Evolutionary conservation across 257 asterid genomes (phyloP).

Genomic region (Eustoma russellianum): DNA sequence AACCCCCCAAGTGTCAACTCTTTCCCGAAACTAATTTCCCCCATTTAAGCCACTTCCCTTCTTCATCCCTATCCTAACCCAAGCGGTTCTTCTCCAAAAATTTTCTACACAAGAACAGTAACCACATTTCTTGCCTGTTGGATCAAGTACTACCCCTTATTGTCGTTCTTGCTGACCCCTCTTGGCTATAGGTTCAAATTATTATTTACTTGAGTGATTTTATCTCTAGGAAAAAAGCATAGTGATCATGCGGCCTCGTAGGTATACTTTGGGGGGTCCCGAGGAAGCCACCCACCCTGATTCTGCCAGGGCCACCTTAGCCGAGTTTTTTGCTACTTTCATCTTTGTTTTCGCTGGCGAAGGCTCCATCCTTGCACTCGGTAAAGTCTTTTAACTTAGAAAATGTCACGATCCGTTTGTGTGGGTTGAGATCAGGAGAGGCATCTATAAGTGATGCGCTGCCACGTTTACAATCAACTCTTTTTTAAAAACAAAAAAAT

Average conservation of each 20-base stretch:
- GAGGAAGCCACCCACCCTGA: slow-evolving; percentile 97
- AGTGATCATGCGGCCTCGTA: slow-evolving; percentile 45
- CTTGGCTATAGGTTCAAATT: too few species aligned
- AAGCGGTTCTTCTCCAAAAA: too few species aligned
- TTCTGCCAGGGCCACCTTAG: slow-evolving; percentile 66
- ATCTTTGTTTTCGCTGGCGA: slow-evolving; percentile 90
- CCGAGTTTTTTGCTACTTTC: slow-evolving; percentile 75
- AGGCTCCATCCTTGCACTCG: slow-evolving; percentile 77
- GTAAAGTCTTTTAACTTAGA: too few species aligned
- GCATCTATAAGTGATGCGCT: too few species aligned
- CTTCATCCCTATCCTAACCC: background rate
- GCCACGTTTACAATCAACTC: too few species aligned
- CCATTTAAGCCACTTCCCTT: slow-evolving; percentile 4
- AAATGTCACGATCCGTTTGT: too few species aligned
- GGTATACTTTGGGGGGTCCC: slow-evolving; percentile 67
- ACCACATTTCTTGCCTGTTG: too few species aligned
- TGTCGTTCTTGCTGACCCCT: too few species aligned
- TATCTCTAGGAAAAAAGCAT: background rate
- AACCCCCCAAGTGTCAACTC: slow-evolving; percentile 78
- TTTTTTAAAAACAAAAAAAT: too few species aligned
- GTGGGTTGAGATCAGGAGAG: too few species aligned
- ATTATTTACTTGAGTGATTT: background rate
- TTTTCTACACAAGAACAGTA: too few species aligned
- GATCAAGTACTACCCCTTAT: background rate
- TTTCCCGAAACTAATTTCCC: background rate